phyloP scores from a whole-genome alignment of 768 basidiomycete species.

The Trichaptum fuscoviolaceum region DNA sequence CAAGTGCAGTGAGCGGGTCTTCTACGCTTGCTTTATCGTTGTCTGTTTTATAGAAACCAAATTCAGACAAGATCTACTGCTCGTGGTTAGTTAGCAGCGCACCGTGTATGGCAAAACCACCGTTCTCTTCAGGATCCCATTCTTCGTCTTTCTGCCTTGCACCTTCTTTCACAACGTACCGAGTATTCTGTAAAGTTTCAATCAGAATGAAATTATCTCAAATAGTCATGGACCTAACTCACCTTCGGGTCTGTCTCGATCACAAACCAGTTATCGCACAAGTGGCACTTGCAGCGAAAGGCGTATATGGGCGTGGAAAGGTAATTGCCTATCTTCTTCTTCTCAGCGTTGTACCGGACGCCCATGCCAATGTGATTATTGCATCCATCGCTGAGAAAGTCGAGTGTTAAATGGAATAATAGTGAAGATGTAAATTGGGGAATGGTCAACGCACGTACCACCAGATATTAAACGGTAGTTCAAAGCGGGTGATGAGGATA shows the following conservation, averaged over 20 bases:
- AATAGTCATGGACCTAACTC: slow-evolving; percentile 14
- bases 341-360: slow-evolving; percentile 99
- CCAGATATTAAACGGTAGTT: slow-evolving; percentile 95
- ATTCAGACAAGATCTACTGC: background rate
- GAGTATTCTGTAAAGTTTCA: slow-evolving; percentile 64
- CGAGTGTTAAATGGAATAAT: background rate
- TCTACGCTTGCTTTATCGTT: slow-evolving; percentile 54
- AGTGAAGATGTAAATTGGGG: background rate
- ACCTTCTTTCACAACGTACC: slow-evolving; percentile 88
- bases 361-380: slow-evolving; percentile 98
- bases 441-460: slow-evolving; percentile 51
- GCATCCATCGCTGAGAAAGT: slow-evolving; percentile 69
- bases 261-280: slow-evolving; percentile 97
- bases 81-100: slow-evolving; percentile 17
- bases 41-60: slow-evolving; percentile 46
- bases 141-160: slow-evolving; percentile 95
- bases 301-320: slow-evolving; percentile 92
- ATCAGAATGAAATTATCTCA: background rate
- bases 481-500: slow-evolving; percentile 92
- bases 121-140: slow-evolving; percentile 96
- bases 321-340: slow-evolving; percentile 94
- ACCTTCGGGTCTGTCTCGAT: slow-evolving; percentile 98
- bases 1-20: slow-evolving; percentile 84
- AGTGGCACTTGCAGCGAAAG: slow-evolving; percentile 96
- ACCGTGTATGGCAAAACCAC: slow-evolving; percentile 88